Conservation (phyloP, 2,329 filamentous ascomycete genomes). For the Monilinia laxa region DNA sequence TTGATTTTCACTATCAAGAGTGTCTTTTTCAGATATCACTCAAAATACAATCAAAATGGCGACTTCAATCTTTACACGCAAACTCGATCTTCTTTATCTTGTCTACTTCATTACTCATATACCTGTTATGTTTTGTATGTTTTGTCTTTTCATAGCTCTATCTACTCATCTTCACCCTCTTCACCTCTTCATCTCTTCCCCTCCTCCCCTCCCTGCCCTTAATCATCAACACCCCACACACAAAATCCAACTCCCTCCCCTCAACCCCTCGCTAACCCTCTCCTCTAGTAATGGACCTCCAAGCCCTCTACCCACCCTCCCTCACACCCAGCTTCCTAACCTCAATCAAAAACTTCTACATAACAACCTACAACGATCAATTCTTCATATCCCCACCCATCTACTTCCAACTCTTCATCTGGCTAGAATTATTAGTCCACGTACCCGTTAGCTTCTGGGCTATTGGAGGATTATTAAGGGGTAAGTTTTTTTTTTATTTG, state of each 20-base stretch:
- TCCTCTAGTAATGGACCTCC: slow-evolving; percentile 57
- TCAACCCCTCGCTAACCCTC: slow-evolving; percentile 3
- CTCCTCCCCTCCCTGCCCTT: no score
- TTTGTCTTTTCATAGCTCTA: no score
- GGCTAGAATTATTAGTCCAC: slow-evolving; percentile 61
- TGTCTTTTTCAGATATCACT: neutral
- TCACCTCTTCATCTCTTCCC: no score
- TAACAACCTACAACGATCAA: slow-evolving; percentile 60
- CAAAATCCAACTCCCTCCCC: neutral
- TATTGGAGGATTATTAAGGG: slow-evolving; percentile 51
- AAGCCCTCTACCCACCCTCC: slow-evolving; percentile 54
- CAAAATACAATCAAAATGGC: slow-evolving; percentile 30
- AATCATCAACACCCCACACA: no score
- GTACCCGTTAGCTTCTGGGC: slow-evolving; percentile 61
- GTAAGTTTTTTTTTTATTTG: slow-evolving; percentile 41
- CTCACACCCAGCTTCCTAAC: slow-evolving; percentile 51
- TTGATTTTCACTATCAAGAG: no score
- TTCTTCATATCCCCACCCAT: slow-evolving; percentile 60
- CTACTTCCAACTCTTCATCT: slow-evolving; percentile 59
- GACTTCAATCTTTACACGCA: slow-evolving; percentile 36
- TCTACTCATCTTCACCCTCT: neutral
- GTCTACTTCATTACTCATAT: slow-evolving; percentile 62
- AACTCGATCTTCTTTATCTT: slow-evolving; percentile 47
- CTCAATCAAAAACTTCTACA: slow-evolving; percentile 55
- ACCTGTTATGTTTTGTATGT: slow-evolving; percentile 59